These are phyloP conservation scores for Phytopythium aichiense DNA, from an alignment of 352 stramenopile genomes.

Conservation along the genomic window DNA sequence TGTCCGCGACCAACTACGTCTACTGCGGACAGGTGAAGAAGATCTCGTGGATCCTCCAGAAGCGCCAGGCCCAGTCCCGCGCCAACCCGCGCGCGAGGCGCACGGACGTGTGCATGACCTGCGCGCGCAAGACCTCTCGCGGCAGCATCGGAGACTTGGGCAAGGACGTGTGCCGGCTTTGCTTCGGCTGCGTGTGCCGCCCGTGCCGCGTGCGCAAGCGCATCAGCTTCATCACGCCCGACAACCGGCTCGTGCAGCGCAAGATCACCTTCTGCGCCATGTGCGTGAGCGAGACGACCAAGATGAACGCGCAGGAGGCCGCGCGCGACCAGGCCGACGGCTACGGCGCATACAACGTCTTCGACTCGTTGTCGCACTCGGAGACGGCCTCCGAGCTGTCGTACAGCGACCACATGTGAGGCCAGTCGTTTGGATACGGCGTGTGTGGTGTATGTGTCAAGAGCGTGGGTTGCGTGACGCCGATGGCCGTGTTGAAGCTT, in stretches of 20 bases:
- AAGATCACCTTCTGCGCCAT: constrained; percentile 17
- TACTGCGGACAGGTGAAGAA: constrained; percentile 40
- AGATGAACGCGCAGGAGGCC: constrained; percentile 12
- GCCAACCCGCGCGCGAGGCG: constrained; percentile 16
- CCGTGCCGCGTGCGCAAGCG: constrained; percentile 4
- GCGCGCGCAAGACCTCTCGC: constrained; percentile 15
- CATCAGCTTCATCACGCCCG: constrained; percentile 10
- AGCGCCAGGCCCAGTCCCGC: constrained; percentile 13
- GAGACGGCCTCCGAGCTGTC: constrained; percentile 10
- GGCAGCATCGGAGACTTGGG: constrained; percentile 12
- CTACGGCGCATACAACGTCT: constrained; percentile 2
- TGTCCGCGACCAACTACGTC: constrained; percentile 26
- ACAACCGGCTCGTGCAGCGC: constrained; percentile 13
- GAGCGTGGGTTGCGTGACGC: not conserved
- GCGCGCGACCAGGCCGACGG: not conserved
- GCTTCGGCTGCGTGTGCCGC: constrained; percentile 2
- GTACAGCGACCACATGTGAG: constrained; percentile 2
- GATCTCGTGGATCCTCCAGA: constrained; percentile 21
- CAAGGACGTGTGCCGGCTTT: constrained; percentile 7
- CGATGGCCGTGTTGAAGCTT: not conserved
- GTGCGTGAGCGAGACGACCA: constrained; percentile 17
- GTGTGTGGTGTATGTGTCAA: not conserved
- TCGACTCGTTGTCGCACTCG: constrained; percentile 19
- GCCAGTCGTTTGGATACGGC: not conserved
- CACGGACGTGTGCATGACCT: constrained; percentile 22